Conservation (phyloP, 2,329 filamentous ascomycete species). For the Calonectria henricotiae region DNA sequence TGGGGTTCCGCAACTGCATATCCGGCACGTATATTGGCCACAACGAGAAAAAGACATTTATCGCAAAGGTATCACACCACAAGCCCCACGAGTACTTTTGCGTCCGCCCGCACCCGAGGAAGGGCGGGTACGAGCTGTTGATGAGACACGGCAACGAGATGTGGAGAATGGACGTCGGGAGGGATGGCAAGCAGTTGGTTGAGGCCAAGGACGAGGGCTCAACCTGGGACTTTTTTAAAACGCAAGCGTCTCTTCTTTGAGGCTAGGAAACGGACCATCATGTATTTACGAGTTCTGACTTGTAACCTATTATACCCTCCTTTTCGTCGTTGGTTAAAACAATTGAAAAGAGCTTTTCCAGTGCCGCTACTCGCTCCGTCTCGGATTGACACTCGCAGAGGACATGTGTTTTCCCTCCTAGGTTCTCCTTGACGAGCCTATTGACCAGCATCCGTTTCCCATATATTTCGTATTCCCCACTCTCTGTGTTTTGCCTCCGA, state of each 20-base stretch:
- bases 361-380: slow-evolving; percentile 63
- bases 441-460: slow-evolving; percentile 52
- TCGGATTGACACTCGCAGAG: slow-evolving; percentile 61
- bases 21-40: slow-evolving; percentile 57
- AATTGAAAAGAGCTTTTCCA: slow-evolving; percentile 68
- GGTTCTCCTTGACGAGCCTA: slow-evolving; percentile 46
- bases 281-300: slow-evolving; percentile 34
- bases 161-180: slow-evolving; percentile 51
- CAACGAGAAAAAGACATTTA: slow-evolving; percentile 46
- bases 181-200: slow-evolving; percentile 49
- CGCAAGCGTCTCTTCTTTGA: slow-evolving; percentile 17
- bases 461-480: slow-evolving; percentile 41
- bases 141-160: slow-evolving; percentile 51
- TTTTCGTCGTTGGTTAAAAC: slow-evolving; percentile 56
- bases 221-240: slow-evolving; percentile 54
- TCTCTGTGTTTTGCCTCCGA: slow-evolving; percentile 58
- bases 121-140: slow-evolving; percentile 57
- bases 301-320: slow-evolving; percentile 35
- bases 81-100: slow-evolving; percentile 54
- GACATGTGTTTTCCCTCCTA: slow-evolving; percentile 43
- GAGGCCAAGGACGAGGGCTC: slow-evolving; percentile 52
- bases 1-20: slow-evolving; percentile 58
- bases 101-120: slow-evolving; percentile 46
- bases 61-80: slow-evolving; percentile 50
- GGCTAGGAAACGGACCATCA: not conserved